Conservation (phyloP, 345 rosid genomes). For the Populus euphratica region DNA sequence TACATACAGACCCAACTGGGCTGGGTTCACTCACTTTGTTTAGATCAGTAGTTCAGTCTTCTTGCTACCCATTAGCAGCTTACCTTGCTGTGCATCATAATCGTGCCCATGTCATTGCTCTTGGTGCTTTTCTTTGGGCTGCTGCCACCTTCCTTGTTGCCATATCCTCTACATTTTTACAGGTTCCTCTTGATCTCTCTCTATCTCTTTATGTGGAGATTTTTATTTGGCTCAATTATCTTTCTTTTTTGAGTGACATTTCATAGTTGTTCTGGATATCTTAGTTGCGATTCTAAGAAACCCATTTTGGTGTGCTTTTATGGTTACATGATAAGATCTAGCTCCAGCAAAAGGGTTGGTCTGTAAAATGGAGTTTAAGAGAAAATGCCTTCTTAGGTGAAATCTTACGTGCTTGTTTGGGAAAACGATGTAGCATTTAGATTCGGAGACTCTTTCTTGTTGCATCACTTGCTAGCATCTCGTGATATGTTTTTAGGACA, state of each 20-base stretch:
- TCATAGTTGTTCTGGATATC: neutral
- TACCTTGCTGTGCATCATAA: slow-evolving; percentile 50
- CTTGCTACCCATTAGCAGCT: slow-evolving; percentile 66
- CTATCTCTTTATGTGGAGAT: neutral
- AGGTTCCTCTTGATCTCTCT: slow-evolving; percentile 30
- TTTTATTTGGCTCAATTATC: neutral
- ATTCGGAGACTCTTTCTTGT: too few relatives aligned
- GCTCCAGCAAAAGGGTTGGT: neutral
- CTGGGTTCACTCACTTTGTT: slow-evolving; percentile 71
- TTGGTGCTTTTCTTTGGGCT: slow-evolving; percentile 71
- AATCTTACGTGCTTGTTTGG: too few relatives aligned
- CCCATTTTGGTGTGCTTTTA: neutral
- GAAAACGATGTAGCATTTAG: too few relatives aligned
- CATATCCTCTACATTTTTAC: slow-evolving; percentile 52
- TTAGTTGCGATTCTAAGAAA: too few relatives aligned
- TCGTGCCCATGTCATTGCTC: slow-evolving; percentile 65
- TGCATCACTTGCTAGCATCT: too few relatives aligned
- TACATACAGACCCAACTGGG: slow-evolving; percentile 77
- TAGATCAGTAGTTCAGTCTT: slow-evolving; percentile 61
- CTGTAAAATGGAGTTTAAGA: neutral
- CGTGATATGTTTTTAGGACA: too few relatives aligned
- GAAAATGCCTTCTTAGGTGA: too few relatives aligned
- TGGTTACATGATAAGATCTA: neutral
- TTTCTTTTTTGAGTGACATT: neutral
- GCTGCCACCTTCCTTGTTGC: slow-evolving; percentile 66